phyloP scores from a whole-genome alignment of 176 grass and related monocot species.

The Musa itinerans region DNA sequence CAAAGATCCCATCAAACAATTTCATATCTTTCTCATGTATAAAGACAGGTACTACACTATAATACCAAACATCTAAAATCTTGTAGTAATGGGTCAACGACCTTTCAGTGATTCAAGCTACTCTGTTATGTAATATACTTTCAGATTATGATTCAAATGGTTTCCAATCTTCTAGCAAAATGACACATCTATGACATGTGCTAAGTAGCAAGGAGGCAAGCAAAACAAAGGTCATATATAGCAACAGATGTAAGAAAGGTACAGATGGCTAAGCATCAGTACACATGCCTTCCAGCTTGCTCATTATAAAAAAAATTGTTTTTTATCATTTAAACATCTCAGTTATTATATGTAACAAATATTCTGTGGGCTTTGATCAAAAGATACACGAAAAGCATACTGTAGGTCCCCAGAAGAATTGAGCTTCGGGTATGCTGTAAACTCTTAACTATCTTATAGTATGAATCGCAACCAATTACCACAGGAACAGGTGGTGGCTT shows the following conservation, averaged over 20 bases:
- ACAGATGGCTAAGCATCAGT: background rate
- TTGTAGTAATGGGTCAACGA: background rate
- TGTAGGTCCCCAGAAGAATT: background rate
- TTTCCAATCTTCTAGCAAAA: background rate
- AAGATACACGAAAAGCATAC: background rate
- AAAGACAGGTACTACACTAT: background rate
- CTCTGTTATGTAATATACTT: background rate
- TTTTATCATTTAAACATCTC: background rate
- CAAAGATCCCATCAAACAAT: background rate
- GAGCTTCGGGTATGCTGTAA: background rate
- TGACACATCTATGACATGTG: too few relatives aligned
- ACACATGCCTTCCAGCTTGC: background rate
- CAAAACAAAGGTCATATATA: too few relatives aligned
- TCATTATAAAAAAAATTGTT: background rate
- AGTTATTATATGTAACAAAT: background rate
- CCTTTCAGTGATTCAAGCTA: background rate
- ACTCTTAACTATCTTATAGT: background rate
- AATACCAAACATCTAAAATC: background rate
- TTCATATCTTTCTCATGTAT: background rate
- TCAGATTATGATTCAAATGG: background rate
- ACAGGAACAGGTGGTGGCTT: conserved; percentile 55
- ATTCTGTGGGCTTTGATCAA: background rate
- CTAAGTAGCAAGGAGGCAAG: too few relatives aligned
- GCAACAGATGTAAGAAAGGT: background rate
- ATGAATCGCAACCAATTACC: conserved; percentile 27